phyloP scores from a whole-genome alignment of 371 early-diverging fungal species.

The Rhizomucor pusillus region DNA sequence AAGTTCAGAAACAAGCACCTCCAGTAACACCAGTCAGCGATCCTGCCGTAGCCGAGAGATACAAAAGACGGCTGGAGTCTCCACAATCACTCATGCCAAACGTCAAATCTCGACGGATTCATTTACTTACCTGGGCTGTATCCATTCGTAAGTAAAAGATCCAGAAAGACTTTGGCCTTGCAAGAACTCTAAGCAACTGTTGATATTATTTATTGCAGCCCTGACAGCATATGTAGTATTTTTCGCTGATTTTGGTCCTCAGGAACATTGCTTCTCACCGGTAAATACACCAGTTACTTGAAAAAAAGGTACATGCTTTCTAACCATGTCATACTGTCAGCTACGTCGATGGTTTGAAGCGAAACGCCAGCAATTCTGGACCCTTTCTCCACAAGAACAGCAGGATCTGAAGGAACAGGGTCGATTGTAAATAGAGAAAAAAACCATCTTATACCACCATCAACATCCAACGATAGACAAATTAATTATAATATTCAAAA shows the following conservation, averaged over 20 bases:
- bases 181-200: not conserved
- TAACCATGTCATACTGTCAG: slow-evolving; percentile 5
- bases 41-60: slow-evolving; percentile 24
- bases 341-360: slow-evolving; percentile 44
- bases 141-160: slow-evolving; percentile 25
- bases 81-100: slow-evolving; percentile 36
- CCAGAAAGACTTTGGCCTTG: not conserved
- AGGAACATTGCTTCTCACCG: slow-evolving; percentile 46
- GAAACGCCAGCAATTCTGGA: slow-evolving; percentile 39
- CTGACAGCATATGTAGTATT: slow-evolving; percentile 41
- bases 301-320: not conserved
- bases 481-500: too few relatives aligned
- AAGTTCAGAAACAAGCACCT: not conserved
- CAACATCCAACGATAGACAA: too few relatives aligned
- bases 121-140: slow-evolving; percentile 35
- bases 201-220: slow-evolving; percentile 16
- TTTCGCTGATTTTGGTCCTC: slow-evolving; percentile 46
- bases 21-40: slow-evolving; percentile 10
- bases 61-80: slow-evolving; percentile 29
- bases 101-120: slow-evolving; percentile 32
- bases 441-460: not conserved
- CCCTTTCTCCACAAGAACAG: slow-evolving; percentile 37
- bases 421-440: slow-evolving; percentile 7
- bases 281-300: slow-evolving; percentile 20
- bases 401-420: slow-evolving; percentile 43